Evolutionary conservation across 305 asterid species (phyloP), one percentile per base, ranked within the genome.

Genomic region (Lippia alba): DNA sequence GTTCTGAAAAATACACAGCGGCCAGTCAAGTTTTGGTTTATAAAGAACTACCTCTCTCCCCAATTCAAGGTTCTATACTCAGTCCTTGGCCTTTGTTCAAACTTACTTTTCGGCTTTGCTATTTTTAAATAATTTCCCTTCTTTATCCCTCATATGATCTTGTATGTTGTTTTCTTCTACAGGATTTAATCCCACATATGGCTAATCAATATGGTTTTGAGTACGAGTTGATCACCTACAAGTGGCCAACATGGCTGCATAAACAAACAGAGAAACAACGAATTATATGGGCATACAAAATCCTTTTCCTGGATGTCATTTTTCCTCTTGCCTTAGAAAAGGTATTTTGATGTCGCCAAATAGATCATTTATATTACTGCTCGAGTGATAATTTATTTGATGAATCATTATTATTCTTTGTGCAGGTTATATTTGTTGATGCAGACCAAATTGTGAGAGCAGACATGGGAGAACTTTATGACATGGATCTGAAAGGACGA

Each of bases 201-300:
- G 98, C 99, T 64, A 79, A 58, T 41, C 91, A 90, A 79, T 95
- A 95, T 74, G 99, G 92, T 75, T 95, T 95, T 75, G 98, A 92
- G 80, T 95, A 89, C 45, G 98, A 83, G 81, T 77, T 95, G 74
- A 85, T 95, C 80, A 95, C 99, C 60, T 95, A 95, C 73, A 92
- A 95, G 86, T 95, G 99, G 99, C 99, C 99, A 36, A 86, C 96
- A 60, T 92, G 97, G 98, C 87, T 95, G 18, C 99, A 95, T 80
- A 92, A 95, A 82, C 99, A 95, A 73, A 95, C 85, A 73, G 99
- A 92, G 87, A 95, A 95, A 73, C 99, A 92, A 76, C 80, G 98
- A 82, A 95, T 95, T 73, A 92, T 92, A 68, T 90, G 99, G 99
- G 98, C 99, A 0, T 92, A 89, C 78, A 92, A 95, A 73, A 95